These are phyloP conservation scores for Xerocomellus intermedius DNA, from an alignment of 768 basidiomycete species.

Conservation along the genomic window DNA sequence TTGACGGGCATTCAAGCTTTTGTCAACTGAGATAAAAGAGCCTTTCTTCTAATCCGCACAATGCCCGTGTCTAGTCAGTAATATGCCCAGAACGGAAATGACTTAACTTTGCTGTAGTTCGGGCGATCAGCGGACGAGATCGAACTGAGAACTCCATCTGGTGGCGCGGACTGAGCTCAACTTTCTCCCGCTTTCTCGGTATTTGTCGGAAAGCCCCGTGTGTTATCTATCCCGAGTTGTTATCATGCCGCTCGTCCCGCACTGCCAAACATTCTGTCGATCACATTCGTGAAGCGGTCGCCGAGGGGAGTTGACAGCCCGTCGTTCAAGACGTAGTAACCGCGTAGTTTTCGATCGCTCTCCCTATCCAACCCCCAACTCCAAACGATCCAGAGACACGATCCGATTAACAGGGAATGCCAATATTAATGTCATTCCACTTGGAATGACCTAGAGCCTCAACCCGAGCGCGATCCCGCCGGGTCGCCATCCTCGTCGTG, in stretches of 20 bases:
- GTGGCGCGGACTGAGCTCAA: neutral
- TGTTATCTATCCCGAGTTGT: neutral
- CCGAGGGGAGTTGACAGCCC: neutral
- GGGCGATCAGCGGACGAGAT: neutral
- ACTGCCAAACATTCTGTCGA: neutral
- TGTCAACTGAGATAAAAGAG: constrained; percentile 43
- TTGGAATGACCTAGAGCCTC: neutral
- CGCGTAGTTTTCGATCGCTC: neutral
- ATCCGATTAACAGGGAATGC: neutral
- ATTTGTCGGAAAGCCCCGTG: neutral
- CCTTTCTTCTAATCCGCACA: neutral
- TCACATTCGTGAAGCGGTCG: neutral
- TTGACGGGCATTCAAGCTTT: constrained; percentile 91
- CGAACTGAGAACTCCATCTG: neutral
- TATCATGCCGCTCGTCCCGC: neutral
- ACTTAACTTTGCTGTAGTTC: neutral
- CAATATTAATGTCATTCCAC: neutral
- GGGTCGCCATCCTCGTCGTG: neutral
- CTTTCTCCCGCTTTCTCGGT: neutral
- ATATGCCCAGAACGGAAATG: neutral
- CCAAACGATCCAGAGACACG: neutral
- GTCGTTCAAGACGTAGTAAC: neutral
- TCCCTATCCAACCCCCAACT: neutral
- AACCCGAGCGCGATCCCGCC: too few relatives aligned
- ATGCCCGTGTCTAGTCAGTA: neutral